Percentiles rank a stretch among this genome's conserved stretches.
Evolutionary conservation across 495 filamentous ascomycete genomes (phyloP).

Genomic region (Oidiodendron maius): DNA sequence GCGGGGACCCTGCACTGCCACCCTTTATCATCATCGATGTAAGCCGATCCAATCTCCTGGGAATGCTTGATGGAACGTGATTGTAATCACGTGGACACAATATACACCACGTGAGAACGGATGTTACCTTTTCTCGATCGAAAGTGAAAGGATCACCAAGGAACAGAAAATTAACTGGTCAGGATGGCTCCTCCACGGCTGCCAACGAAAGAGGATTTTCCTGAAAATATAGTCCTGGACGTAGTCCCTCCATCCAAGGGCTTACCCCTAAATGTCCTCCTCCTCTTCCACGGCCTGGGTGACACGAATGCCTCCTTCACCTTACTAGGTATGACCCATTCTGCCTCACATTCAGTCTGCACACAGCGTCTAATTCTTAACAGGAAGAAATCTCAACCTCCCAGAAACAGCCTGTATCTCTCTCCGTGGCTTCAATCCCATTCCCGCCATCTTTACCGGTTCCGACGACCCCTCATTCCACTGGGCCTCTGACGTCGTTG

Average conservation of each 20-base stretch:
- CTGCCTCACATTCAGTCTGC: not conserved
- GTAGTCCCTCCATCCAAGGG: slow-evolving; percentile 33
- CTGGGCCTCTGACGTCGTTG: slow-evolving; percentile 85
- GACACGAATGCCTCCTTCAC: slow-evolving; percentile 68
- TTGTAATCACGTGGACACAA: too few relatives aligned
- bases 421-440: slow-evolving; percentile 62
- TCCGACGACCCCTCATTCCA: slow-evolving; percentile 49
- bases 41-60: too few relatives aligned
- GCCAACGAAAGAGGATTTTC: slow-evolving; percentile 15
- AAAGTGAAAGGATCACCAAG: too few relatives aligned
- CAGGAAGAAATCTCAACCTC: slow-evolving; percentile 56
- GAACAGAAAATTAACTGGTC: not conserved
- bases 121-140: too few relatives aligned
- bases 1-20: too few relatives aligned
- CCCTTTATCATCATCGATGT: too few relatives aligned
- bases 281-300: slow-evolving; percentile 88
- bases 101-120: too few relatives aligned
- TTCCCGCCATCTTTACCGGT: slow-evolving; percentile 69
- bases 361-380: too few relatives aligned
- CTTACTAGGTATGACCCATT: slow-evolving; percentile 33
- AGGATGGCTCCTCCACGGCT: slow-evolving; percentile 1
- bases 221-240: slow-evolving; percentile 11
- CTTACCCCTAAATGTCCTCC: slow-evolving; percentile 63
- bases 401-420: slow-evolving; percentile 76
- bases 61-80: too few relatives aligned